Evolutionary conservation across 768 basidiomycete genomes (phyloP).

Genomic region (Tylopilus sp.): DNA sequence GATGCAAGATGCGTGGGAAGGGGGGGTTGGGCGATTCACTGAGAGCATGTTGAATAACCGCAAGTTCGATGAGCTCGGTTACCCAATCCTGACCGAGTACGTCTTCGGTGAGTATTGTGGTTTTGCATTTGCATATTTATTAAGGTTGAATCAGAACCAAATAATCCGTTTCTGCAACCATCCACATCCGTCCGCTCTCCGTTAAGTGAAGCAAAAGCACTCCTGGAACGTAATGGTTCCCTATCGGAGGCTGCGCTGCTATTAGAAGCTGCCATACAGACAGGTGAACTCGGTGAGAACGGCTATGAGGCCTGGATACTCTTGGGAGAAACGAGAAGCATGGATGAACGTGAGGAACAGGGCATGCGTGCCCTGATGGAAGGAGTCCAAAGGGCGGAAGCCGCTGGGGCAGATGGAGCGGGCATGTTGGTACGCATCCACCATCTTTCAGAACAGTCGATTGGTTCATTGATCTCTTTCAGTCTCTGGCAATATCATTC

Average conservation of each 20-base stretch:
- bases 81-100: conserved; percentile 72
- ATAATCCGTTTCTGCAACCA: conserved; percentile 67
- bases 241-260: conserved; percentile 83
- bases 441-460: neutral
- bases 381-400: conserved; percentile 65
- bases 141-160: conserved; percentile 47
- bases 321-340: conserved; percentile 82
- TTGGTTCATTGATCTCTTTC: conserved; percentile 8
- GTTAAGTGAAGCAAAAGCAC: conserved; percentile 68
- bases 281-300: conserved; percentile 73
- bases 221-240: conserved; percentile 79
- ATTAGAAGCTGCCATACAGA: conserved; percentile 88
- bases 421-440: conserved; percentile 66
- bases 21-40: conserved; percentile 44
- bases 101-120: conserved; percentile 59
- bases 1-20: conserved; percentile 67
- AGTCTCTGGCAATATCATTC: conserved; percentile 95
- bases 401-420: conserved; percentile 55
- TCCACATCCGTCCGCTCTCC: conserved; percentile 44
- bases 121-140: neutral
- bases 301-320: conserved; percentile 92
- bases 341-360: conserved; percentile 85
- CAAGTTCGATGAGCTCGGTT: conserved; percentile 67
- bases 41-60: conserved; percentile 32
- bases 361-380: conserved; percentile 78